Evolutionary conservation across 768 basidiomycete genomes (phyloP), one percentile per base, ranked within the genome.

Genomic region (Hygrophorus pudorinus): DNA sequence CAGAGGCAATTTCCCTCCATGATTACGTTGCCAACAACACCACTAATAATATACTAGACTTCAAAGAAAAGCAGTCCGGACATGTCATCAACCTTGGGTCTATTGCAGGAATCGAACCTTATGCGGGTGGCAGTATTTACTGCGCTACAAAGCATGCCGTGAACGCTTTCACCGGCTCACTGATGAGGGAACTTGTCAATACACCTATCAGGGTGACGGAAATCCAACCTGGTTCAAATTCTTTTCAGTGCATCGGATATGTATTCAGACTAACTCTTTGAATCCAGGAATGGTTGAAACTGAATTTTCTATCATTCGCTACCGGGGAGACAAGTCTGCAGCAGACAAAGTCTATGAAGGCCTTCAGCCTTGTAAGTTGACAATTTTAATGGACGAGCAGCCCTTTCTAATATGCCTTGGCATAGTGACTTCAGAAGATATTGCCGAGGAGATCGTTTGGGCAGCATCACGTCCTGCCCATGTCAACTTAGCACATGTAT

Each of bases 361-460:
- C 38, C 59, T 94, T 20, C 73, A 87, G 48, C 92, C 92, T 49
- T 60, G 92, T 93, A 57, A 60, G 86, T 66, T n/a, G 6, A 12
- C 21, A 21, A 17, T 14, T 2, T 27, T 24, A 3, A n/a, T 39
- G 33, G 31, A 28, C 21, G 20, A 37, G 30, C 12, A 32, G n/a
- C 13, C 27, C 21, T 44, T 27, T 17, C 44, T 46, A 41, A 21
- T 13, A 20, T 9, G 18, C 13, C 20, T 40, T 11, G n/a, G n/a
- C 3, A 36, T 55, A 92, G 87, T 94, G 61, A 72, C 75, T 5
- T 79, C 82, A 5, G 73, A 82, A 48, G 92, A 97, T 57, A 84
- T 97, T 37, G 96, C 96, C 1, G 96, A 99, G 60, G 92, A 98
- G 63, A 93, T 99, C 56, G 91, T 94, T 14, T 99, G 94, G 94